These are phyloP conservation scores for Xerocomus brunneocitrinus DNA, from an alignment of 768 basidiomycete species.

Conservation along the genomic window DNA sequence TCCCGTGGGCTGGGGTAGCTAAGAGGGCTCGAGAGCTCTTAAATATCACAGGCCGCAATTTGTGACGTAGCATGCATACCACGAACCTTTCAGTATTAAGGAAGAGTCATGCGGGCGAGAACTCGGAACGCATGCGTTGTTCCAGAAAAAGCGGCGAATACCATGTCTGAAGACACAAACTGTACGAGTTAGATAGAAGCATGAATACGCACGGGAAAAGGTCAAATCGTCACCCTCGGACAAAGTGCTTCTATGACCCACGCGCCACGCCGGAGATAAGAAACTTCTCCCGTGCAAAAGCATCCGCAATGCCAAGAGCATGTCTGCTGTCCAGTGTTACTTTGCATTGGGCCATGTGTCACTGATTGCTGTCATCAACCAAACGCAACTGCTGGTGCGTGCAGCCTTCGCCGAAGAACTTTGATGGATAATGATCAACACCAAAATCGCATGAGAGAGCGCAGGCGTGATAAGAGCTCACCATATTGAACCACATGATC, in stretches of 20 bases:
- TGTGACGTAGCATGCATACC: background rate
- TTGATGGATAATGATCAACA: background rate
- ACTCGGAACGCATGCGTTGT: background rate
- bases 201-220: background rate
- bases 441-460: background rate
- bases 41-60: background rate
- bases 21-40: background rate
- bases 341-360: background rate
- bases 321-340: background rate
- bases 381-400: background rate
- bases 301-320: background rate
- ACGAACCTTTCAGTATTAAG: background rate
- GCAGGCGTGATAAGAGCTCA: background rate
- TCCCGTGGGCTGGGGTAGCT: background rate
- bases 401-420: background rate
- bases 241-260: background rate
- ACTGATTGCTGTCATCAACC: background rate
- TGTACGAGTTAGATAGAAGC: background rate
- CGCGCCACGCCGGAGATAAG: background rate
- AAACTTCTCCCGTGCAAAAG: background rate
- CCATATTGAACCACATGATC: background rate
- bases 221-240: background rate
- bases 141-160: no score
- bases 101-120: background rate
- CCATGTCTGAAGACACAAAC: background rate